Conservation (phyloP, 2,329 filamentous ascomycete species). For the Mariannaea sp. region DNA sequence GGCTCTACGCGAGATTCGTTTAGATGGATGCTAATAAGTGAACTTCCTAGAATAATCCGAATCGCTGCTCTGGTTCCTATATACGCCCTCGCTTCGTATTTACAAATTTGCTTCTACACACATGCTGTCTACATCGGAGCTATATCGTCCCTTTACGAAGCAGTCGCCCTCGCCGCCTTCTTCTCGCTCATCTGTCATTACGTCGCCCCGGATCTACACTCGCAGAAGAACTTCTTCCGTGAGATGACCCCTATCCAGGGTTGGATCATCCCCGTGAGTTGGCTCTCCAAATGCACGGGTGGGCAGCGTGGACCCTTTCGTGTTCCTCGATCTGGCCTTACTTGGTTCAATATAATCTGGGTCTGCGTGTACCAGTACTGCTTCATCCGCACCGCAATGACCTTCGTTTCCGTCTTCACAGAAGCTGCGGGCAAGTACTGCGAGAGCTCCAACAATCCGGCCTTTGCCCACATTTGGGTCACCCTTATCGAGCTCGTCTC, state of each 20-base stretch:
- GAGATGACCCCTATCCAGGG: conserved; percentile 65
- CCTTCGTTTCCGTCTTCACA: conserved; percentile 74
- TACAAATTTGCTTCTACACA: conserved; percentile 75
- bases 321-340: conserved; percentile 77
- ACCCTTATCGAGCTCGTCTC: conserved; percentile 71
- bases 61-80: conserved; percentile 88
- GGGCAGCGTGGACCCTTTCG: conserved; percentile 71
- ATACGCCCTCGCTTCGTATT: conserved; percentile 74
- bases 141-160: conserved; percentile 84
- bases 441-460: conserved; percentile 75
- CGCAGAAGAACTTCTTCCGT: conserved; percentile 83
- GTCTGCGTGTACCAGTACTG: conserved; percentile 85
- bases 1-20: not conserved
- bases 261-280: conserved; percentile 77
- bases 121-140: conserved; percentile 82
- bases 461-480: conserved; percentile 84
- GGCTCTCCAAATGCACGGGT: conserved; percentile 72
- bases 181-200: conserved; percentile 84
- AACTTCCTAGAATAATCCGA: conserved; percentile 70
- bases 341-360: conserved; percentile 91
- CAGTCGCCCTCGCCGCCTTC: conserved; percentile 85
- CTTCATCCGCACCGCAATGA: conserved; percentile 81
- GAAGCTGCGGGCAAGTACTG: conserved; percentile 75
- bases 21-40: not conserved
- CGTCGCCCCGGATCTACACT: conserved; percentile 75